phyloP scores from a whole-genome alignment of 192 early-diverging fungal species.

The Physocladia obscura region DNA sequence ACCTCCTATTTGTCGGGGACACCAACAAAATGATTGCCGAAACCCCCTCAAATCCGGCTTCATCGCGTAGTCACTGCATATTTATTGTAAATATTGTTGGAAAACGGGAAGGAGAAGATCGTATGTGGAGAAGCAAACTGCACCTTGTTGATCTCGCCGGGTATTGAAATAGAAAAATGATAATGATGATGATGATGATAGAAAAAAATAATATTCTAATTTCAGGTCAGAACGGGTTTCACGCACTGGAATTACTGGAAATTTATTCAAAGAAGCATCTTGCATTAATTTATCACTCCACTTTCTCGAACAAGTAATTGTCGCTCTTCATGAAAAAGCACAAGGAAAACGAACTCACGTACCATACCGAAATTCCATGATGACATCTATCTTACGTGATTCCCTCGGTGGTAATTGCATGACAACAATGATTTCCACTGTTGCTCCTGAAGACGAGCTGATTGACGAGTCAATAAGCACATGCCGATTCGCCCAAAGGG shows the following conservation, averaged over 20 bases:
- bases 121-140: constrained; percentile 53
- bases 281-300: constrained; percentile 65
- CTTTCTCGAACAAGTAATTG: constrained; percentile 65
- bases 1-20: constrained; percentile 64
- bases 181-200: too few relatives aligned
- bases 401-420: constrained; percentile 65
- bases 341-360: constrained; percentile 56
- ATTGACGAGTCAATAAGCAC: constrained; percentile 72
- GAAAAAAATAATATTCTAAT: too few relatives aligned
- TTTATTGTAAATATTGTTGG: constrained; percentile 53
- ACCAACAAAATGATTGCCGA: constrained; percentile 68
- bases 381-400: constrained; percentile 59
- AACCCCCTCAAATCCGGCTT: constrained; percentile 63
- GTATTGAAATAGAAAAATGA: too few relatives aligned
- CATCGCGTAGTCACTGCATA: constrained; percentile 63
- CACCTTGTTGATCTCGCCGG: constrained; percentile 71
- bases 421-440: constrained; percentile 63
- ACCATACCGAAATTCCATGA: constrained; percentile 65
- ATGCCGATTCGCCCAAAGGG: constrained; percentile 63
- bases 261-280: constrained; percentile 56
- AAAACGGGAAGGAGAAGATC: constrained; percentile 42
- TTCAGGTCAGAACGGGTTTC: constrained; percentile 58
- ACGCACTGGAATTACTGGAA: constrained; percentile 57
- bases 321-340: constrained; percentile 60
- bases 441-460: constrained; percentile 56